Evolutionary conservation across 2,329 filamentous ascomycete species (phyloP).

Genomic region (Colletotrichum nymphaeae): DNA sequence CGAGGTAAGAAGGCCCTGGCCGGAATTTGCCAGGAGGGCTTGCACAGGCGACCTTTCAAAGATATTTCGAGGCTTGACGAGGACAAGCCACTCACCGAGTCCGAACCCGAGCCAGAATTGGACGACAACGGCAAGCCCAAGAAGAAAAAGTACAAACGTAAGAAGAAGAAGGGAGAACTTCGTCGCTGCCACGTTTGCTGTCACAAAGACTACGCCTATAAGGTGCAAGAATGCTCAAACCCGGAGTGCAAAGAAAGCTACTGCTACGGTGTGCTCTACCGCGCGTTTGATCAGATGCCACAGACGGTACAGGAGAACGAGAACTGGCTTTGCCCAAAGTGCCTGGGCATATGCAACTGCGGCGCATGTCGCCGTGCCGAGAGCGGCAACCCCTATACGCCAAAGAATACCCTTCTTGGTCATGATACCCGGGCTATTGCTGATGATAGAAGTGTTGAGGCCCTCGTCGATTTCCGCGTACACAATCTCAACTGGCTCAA

Average conservation of each 20-base stretch:
- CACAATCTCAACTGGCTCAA: constrained; percentile 90
- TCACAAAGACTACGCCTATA: constrained; percentile 84
- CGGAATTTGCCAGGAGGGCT: constrained; percentile 92
- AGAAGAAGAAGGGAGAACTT: constrained; percentile 65
- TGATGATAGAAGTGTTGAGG: constrained; percentile 90
- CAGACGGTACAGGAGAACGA: constrained; percentile 83
- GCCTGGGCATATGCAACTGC: constrained; percentile 87
- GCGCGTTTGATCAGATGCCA: constrained; percentile 92
- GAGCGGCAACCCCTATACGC: constrained; percentile 82
- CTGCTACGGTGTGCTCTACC: constrained; percentile 93
- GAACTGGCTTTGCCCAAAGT: constrained; percentile 91
- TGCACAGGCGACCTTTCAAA: constrained; percentile 82
- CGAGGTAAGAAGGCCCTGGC: constrained; percentile 83
- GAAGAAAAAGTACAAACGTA: constrained; percentile 70
- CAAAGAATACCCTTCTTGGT: constrained; percentile 87
- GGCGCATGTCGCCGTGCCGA: constrained; percentile 76
- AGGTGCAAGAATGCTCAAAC: constrained; percentile 82
- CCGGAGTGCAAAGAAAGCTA: constrained; percentile 79
- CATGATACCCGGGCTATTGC: constrained; percentile 92
- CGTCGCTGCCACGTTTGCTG: constrained; percentile 85
- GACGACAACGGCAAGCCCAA: constrained; percentile 72
- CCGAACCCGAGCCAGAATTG: constrained; percentile 59
- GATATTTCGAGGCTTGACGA: constrained; percentile 76
- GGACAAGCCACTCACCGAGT: constrained; percentile 59
- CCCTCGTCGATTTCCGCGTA: constrained; percentile 87